Base-by-base conservation (phyloP, 495 filamentous ascomycete genomes). In the Penicillium atrosanguineum region DNA sequence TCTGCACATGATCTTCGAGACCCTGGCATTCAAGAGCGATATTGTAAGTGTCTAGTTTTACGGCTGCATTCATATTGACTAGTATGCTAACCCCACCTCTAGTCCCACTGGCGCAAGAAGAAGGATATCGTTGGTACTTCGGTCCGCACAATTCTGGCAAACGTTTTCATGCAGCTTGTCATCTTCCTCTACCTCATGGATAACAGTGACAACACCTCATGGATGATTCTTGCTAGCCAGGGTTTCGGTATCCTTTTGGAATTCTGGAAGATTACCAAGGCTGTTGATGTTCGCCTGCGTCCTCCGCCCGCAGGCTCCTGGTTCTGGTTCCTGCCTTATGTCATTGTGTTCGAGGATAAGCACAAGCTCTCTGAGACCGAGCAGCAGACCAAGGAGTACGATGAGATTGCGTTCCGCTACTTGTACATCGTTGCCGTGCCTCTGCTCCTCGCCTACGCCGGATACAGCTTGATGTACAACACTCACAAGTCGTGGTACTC, bases 161-260 rank as follows among this genome's bases (percentile, higher is more conserved):
- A 97, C 63, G 93, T 97, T 56, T 91, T 97, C 71, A 98, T 98
- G 94, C 94, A 98, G 67, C 71, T 76, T 12, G 82, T 97, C 63
- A 96, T 98, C 69, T 96, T 98, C 81, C 83, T 98, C 23, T 98
- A 98, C 71, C 80, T 98, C n/a, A 76, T 98, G 64, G 94, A 98
- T 73, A 97, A 98, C 71, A 95, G 89, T 55, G 90, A 96, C 16
- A 92, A 93, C 64, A 98, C 94, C 6, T 94, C 89, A 43, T 98
- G 94, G 93, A 97, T 97, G 93, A 97, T 98, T 62, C 79, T 98
- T 19, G 87, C 90, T 37, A 87, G 89, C 14, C 94, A 98, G 72
- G 94, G 90, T 18, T 84, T 94, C 48, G 93, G 94, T 36, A 98
- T 98, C 57, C 65, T 96, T 8, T 85, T 98, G 48, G 94, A 98